phyloP scores from a whole-genome alignment of 495 filamentous ascomycete species.

The Penicillium goetzii region DNA sequence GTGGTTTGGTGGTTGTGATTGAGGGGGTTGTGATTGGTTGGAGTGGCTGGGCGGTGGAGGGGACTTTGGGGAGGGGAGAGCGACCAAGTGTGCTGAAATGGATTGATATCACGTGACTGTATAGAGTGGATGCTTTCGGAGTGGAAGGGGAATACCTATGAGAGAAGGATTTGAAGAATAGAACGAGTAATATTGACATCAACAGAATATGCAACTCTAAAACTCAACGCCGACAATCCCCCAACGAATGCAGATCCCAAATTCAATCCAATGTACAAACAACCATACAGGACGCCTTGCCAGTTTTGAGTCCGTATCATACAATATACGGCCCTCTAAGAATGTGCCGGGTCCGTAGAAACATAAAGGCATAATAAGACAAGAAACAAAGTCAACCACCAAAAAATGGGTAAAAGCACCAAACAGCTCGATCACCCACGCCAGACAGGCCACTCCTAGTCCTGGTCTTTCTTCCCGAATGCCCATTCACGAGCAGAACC shows the following conservation, averaged over 20 bases:
- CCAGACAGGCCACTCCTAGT: neutral
- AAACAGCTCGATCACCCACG: neutral
- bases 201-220: neutral
- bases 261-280: slow-evolving; percentile 7
- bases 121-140: slow-evolving; percentile 2
- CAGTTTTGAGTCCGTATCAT: slow-evolving; percentile 11
- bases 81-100: slow-evolving; percentile 4
- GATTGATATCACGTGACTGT: slow-evolving; percentile 16
- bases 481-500: slow-evolving; percentile 30
- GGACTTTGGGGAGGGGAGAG: neutral
- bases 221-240: neutral
- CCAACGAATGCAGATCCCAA: slow-evolving; percentile 14
- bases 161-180: neutral
- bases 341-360: slow-evolving; percentile 6
- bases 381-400: neutral
- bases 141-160: neutral
- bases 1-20: slow-evolving; percentile 30
- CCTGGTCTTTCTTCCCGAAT: slow-evolving; percentile 19
- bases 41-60: slow-evolving; percentile 22
- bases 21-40: slow-evolving; percentile 28
- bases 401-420: neutral
- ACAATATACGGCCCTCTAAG: slow-evolving; percentile 7
- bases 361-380: slow-evolving; percentile 13
- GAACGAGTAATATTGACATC: neutral
- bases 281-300: neutral